phyloP scores from a whole-genome alignment of 2,329 filamentous ascomycete genomes.

The Pseudofabraea citricarpa region DNA sequence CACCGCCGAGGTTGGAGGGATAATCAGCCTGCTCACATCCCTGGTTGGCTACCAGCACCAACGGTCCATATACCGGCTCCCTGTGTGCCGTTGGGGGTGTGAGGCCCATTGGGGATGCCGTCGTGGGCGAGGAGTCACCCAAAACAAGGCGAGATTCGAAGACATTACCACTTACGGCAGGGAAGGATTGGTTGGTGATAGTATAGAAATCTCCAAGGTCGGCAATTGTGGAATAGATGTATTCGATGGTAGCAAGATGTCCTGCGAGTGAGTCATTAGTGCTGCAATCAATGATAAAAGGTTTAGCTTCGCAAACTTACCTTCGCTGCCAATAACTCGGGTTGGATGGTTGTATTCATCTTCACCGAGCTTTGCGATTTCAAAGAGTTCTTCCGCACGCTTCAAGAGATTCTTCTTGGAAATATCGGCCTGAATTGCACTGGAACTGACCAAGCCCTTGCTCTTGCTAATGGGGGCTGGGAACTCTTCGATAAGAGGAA shows the following conservation, averaged over 20 bases:
- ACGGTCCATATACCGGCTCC: slow-evolving; percentile 52
- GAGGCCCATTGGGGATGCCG: slow-evolving; percentile 55
- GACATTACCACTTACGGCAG: slow-evolving; percentile 55
- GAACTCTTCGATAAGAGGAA: slow-evolving; percentile 13
- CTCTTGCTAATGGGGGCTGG: slow-evolving; percentile 18
- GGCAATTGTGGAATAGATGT: slow-evolving; percentile 52
- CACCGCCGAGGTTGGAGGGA: slow-evolving; percentile 50
- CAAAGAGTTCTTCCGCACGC: slow-evolving; percentile 56
- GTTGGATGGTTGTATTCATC: slow-evolving; percentile 64
- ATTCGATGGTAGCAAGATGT: slow-evolving; percentile 59
- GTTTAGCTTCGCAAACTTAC: slow-evolving; percentile 30
- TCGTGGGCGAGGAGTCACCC: slow-evolving; percentile 43
- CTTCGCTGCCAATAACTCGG: slow-evolving; percentile 63
- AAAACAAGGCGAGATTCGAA: slow-evolving; percentile 54
- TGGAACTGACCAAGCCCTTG: slow-evolving; percentile 41
- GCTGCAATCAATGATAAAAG: slow-evolving; percentile 3
- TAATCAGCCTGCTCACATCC: slow-evolving; percentile 64
- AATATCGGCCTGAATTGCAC: slow-evolving; percentile 53
- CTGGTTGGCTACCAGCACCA: slow-evolving; percentile 56
- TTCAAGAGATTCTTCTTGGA: slow-evolving; percentile 48
- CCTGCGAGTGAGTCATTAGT: slow-evolving; percentile 35
- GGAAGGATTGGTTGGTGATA: slow-evolving; percentile 58
- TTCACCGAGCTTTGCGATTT: slow-evolving; percentile 53
- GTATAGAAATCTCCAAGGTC: slow-evolving; percentile 56
- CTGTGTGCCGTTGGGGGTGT: slow-evolving; percentile 60